Conservation (phyloP, 768 basidiomycete genomes). For the Pluteus cervinus region DNA sequence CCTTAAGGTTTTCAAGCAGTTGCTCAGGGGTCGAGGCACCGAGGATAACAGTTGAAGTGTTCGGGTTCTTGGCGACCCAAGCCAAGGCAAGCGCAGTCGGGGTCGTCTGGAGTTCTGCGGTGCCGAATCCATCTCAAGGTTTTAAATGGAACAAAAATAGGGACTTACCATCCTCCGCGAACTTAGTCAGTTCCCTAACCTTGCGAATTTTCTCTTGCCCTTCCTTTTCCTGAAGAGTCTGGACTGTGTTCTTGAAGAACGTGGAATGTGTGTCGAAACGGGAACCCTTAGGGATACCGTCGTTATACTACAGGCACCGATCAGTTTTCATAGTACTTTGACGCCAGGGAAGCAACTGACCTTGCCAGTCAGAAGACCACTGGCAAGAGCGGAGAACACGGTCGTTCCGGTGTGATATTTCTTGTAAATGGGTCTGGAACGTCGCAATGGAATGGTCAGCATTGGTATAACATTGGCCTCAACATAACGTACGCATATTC, state of each 20-base stretch:
- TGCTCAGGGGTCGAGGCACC: constrained; percentile 65
- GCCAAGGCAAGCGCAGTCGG: constrained; percentile 68
- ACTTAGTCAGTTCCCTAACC: constrained; percentile 56
- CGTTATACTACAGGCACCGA: constrained; percentile 47
- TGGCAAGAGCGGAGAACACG: constrained; percentile 69
- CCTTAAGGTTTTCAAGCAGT: constrained; percentile 62
- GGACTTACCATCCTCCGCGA: constrained; percentile 50
- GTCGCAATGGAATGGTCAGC: constrained; percentile 2
- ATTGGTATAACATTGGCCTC: background rate
- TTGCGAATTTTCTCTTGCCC: constrained; percentile 69
- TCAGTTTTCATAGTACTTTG: background rate
- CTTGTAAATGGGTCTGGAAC: constrained; percentile 48
- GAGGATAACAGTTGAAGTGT: constrained; percentile 63
- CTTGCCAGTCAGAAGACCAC: constrained; percentile 76
- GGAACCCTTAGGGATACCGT: constrained; percentile 69
- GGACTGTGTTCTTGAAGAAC: constrained; percentile 50
- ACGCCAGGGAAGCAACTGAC: constrained; percentile 21
- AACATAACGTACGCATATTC: constrained; percentile 53
- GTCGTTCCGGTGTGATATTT: constrained; percentile 67
- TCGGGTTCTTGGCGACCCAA: constrained; percentile 68
- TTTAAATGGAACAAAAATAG: background rate
- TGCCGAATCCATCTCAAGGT: background rate
- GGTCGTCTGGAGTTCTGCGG: constrained; percentile 35
- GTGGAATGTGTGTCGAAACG: constrained; percentile 54
- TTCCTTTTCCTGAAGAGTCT: constrained; percentile 47